phyloP scores from a whole-genome alignment of 2,329 filamentous ascomycete genomes.

The Clarireedia monteithiana region DNA sequence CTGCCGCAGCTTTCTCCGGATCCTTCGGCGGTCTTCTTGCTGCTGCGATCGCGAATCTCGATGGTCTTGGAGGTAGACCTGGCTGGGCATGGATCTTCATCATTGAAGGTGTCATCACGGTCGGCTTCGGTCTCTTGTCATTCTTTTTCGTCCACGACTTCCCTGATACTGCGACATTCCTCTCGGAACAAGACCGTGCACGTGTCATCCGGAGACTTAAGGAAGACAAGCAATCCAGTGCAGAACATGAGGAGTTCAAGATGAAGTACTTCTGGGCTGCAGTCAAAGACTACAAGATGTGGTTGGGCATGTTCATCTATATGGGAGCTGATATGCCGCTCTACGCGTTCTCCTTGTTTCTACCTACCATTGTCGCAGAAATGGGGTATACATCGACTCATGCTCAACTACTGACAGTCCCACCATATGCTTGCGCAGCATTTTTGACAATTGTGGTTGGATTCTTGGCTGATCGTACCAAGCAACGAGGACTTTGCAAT shows the following conservation, averaged over 20 bases:
- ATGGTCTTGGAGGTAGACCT: constrained; percentile 47
- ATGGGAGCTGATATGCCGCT: constrained; percentile 68
- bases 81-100: constrained; percentile 64
- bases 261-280: constrained; percentile 64
- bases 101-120: constrained; percentile 61
- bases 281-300: constrained; percentile 83
- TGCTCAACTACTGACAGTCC: constrained; percentile 66
- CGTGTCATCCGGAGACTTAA: constrained; percentile 64
- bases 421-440: constrained; percentile 66
- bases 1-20: constrained; percentile 69
- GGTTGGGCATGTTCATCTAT: constrained; percentile 65
- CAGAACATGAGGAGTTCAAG: constrained; percentile 67
- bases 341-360: constrained; percentile 70
- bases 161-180: constrained; percentile 66
- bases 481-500: constrained; percentile 72
- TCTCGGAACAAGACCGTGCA: constrained; percentile 60
- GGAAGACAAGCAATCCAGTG: constrained; percentile 65
- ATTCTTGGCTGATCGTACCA: constrained; percentile 67
- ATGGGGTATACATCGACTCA: constrained; percentile 47
- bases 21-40: constrained; percentile 70
- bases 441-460: constrained; percentile 62
- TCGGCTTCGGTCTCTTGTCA: constrained; percentile 57
- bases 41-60: constrained; percentile 63
- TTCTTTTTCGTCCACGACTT: constrained; percentile 82
- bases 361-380: constrained; percentile 68